Percentiles rank a stretch among this genome's conserved stretches.
Evolutionary conservation across 306 rosid species (phyloP).

Genomic region (Gillenia trifoliata): DNA sequence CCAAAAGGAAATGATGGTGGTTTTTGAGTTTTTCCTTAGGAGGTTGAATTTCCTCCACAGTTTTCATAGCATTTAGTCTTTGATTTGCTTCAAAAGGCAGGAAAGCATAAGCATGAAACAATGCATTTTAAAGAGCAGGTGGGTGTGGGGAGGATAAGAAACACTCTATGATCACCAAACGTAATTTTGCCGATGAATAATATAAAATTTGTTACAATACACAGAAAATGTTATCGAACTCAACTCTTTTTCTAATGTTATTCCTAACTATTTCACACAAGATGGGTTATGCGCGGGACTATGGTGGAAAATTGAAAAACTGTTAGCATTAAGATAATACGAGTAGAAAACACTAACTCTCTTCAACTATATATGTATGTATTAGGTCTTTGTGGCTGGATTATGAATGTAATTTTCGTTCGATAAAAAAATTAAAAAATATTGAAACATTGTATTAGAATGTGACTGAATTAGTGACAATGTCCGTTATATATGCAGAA

Average conservation of each 20-base stretch:
- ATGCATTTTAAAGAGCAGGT: conserved; percentile 1
- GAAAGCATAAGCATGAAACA: conserved; percentile 17
- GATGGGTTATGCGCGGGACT: neutral
- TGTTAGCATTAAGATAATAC: neutral
- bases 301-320: neutral
- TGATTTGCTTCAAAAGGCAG: conserved; percentile 26
- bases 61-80: conserved; percentile 27
- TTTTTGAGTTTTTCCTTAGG: conserved; percentile 42
- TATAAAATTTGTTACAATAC: neutral
- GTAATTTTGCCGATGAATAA: neutral
- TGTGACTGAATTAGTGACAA: too few relatives aligned
- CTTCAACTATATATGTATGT: too few relatives aligned
- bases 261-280: neutral
- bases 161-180: neutral
- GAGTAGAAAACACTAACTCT: too few relatives aligned
- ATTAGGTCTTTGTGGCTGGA: too few relatives aligned
- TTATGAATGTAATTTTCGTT: too few relatives aligned
- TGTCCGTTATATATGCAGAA: too few relatives aligned
- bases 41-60: conserved; percentile 49
- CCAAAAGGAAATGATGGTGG: conserved; percentile 55
- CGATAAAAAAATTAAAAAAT: too few relatives aligned
- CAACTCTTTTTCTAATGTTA: neutral
- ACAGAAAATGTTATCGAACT: neutral
- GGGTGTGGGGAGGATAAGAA: neutral
- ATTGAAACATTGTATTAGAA: too few relatives aligned